These are phyloP conservation scores for Ganoderma resinaceum DNA, from an alignment of 1,284 basidiomycete genomes.

Conservation along the genomic window DNA sequence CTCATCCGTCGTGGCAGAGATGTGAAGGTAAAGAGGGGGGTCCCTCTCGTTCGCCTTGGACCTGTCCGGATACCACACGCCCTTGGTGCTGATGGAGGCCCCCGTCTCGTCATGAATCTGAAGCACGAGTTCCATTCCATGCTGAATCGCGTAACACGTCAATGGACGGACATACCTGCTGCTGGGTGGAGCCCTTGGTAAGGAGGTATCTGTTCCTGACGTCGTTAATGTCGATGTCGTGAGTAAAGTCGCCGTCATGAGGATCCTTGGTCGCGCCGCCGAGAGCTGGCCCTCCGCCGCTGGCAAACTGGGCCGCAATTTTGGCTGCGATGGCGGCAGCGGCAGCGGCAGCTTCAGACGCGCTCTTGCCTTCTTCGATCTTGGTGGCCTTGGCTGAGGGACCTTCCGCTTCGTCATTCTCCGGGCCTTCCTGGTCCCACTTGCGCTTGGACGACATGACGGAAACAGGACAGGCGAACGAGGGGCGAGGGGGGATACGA, in stretches of 20 bases:
- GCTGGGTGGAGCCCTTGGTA: conserved; percentile 93
- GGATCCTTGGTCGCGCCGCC: conserved; percentile 65
- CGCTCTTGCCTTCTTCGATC: conserved; percentile 65
- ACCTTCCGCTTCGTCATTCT: conserved; percentile 46
- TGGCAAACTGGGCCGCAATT: conserved; percentile 86
- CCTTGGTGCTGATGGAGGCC: conserved; percentile 90
- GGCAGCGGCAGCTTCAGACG: conserved; percentile 82
- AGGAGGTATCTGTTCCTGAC: conserved; percentile 94
- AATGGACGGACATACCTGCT: conserved; percentile 65
- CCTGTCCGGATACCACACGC: conserved; percentile 93
- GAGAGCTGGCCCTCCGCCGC: conserved; percentile 45
- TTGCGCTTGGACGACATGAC: conserved; percentile 71
- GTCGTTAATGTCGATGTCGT: conserved; percentile 98
- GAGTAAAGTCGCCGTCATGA: conserved; percentile 85
- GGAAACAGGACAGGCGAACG: conserved; percentile 7
- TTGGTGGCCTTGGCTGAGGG: conserved; percentile 54
- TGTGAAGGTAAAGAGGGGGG: conserved; percentile 94
- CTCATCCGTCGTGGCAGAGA: conserved; percentile 85
- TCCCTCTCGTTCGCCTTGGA: conserved; percentile 90
- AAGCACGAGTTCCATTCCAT: background rate
- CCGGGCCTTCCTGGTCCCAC: conserved; percentile 73
- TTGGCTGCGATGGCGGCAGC: conserved; percentile 90
- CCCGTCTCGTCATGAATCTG: conserved; percentile 92
- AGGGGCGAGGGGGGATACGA: conserved; percentile 3
- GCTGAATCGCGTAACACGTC: background rate